These are phyloP conservation scores for Kluyveromyces nonfermentans DNA, from an alignment of 805 yeast species.

Conservation along the genomic window DNA sequence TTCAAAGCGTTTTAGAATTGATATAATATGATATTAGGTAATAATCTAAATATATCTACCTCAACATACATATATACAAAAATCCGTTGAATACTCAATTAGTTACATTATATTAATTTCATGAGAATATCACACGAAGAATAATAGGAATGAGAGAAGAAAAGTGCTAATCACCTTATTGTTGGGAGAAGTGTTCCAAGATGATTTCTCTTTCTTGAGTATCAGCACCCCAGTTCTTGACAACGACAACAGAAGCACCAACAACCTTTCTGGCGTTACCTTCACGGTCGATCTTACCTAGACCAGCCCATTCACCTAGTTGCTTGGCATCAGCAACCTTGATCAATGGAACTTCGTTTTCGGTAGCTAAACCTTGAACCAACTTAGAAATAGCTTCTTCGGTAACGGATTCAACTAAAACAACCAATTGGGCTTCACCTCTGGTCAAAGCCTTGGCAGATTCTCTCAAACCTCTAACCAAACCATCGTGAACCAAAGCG, in stretches of 20 bases:
- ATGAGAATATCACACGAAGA: no score
- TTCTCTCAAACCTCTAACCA: conserved; percentile 99
- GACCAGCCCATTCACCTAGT: conserved; percentile 99
- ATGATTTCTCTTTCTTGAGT: conserved; percentile 94
- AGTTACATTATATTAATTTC: no score
- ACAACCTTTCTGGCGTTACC: conserved; percentile 99
- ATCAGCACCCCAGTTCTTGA: conserved; percentile 99
- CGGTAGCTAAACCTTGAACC: conserved; percentile 98
- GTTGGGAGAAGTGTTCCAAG: conserved; percentile 91
- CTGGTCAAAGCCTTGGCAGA: conserved; percentile 97
- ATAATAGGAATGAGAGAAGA: conserved; percentile 5
- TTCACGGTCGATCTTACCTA: conserved; percentile 98
- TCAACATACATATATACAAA: not conserved
- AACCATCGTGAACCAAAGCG: conserved; percentile 97
- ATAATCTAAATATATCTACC: not conserved
- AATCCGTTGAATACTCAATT: not conserved
- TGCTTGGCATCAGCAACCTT: conserved; percentile 99
- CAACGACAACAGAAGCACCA: conserved; percentile 99
- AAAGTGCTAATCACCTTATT: conserved; percentile 36
- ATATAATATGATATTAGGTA: not conserved
- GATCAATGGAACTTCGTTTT: conserved; percentile 92
- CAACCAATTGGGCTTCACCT: conserved; percentile 97
- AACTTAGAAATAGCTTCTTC: conserved; percentile 94
- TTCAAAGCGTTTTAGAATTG: not conserved
- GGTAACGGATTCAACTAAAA: conserved; percentile 95